phyloP scores from a whole-genome alignment of 2,329 filamentous ascomycete genomes.

The Calonectria naviculata region DNA sequence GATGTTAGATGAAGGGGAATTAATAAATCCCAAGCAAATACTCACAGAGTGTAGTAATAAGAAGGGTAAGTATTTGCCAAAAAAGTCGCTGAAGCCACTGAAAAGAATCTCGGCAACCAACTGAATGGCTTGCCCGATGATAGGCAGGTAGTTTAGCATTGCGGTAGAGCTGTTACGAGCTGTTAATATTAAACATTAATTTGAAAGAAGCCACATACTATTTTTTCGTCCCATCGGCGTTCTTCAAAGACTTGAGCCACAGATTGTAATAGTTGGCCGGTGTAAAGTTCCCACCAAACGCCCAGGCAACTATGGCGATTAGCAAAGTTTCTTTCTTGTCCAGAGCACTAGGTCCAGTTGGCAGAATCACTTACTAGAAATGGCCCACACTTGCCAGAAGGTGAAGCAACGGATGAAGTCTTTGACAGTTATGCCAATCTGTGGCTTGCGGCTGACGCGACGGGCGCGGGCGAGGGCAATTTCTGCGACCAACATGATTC shows the following conservation, averaged over 20 bases:
- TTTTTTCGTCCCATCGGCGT: background rate
- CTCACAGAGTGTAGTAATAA: constrained; percentile 15
- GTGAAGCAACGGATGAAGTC: background rate
- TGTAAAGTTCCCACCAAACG: constrained; percentile 4
- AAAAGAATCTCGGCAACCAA: constrained; percentile 16
- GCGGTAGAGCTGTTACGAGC: background rate
- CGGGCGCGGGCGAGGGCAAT: background rate
- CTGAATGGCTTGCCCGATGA: constrained; percentile 15
- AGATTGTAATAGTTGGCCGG: constrained; percentile 8
- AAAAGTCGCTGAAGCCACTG: constrained; percentile 17
- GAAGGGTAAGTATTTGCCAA: constrained; percentile 15
- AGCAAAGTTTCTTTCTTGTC: background rate
- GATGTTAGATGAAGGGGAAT: background rate
- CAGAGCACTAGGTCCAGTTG: too few relatives aligned
- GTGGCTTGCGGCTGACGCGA: background rate
- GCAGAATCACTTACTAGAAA: background rate
- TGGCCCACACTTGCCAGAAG: constrained; percentile 4
- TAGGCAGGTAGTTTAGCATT: constrained; percentile 21
- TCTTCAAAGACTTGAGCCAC: constrained; percentile 10
- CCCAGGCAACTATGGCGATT: background rate
- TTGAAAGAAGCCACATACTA: background rate
- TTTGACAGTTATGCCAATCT: constrained; percentile 1
- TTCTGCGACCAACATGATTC: background rate
- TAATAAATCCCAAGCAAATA: background rate
- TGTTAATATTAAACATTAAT: background rate